These are phyloP conservation scores for Kwoniella sp. DNA, from an alignment of 768 basidiomycete genomes.

Conservation along the genomic window DNA sequence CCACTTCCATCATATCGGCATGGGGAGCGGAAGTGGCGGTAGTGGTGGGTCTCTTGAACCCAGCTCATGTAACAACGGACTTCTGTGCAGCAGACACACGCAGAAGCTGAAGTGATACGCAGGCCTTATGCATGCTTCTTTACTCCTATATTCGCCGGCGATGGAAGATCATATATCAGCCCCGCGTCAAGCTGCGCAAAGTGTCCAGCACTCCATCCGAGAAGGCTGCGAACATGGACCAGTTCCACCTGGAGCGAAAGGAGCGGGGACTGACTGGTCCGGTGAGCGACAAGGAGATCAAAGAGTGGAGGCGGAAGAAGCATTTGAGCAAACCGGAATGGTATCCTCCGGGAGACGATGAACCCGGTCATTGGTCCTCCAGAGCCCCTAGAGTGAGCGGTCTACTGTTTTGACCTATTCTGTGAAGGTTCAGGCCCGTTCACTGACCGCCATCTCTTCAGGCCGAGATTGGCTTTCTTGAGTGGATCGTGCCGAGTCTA, in stretches of 20 bases:
- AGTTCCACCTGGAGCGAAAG: background rate
- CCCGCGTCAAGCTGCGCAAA: conserved; percentile 19
- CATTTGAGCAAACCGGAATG: conserved; percentile 4
- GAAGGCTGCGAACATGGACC: background rate
- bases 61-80: background rate
- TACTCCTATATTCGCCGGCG: conserved; percentile 19
- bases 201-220: conserved; percentile 2
- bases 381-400: conserved; percentile 11
- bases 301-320: background rate
- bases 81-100: background rate
- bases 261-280: background rate
- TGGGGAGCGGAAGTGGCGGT: conserved; percentile 28
- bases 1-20: conserved; percentile 29
- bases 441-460: background rate
- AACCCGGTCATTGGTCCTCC: conserved; percentile 3
- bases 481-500: conserved; percentile 7
- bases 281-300: background rate
- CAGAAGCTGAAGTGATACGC: background rate
- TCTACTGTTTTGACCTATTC: background rate
- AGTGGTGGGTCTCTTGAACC: conserved; percentile 29
- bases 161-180: conserved; percentile 20
- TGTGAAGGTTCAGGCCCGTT: no score
- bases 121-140: conserved; percentile 5
- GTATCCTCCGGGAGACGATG: conserved; percentile 3
- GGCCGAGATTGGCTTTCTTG: conserved; percentile 8